phyloP scores from a whole-genome alignment of 345 rosid genomes.

The Bretschneidera sinensis region DNA sequence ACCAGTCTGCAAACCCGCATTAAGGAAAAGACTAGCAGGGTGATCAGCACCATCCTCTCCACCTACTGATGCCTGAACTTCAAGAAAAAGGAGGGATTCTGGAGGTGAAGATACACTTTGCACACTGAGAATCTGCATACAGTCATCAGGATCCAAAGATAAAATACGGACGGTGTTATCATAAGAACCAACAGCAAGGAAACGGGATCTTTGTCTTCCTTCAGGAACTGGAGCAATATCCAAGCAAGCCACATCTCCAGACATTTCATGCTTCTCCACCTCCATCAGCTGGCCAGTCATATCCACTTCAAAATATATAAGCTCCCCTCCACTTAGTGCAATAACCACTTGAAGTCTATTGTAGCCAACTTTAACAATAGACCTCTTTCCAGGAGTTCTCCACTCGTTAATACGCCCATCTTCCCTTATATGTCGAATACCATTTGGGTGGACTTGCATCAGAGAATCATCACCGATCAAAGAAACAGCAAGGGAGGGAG shows the following conservation, averaged over 20 bases:
- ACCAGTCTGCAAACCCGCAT: conserved; percentile 91
- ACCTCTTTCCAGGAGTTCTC: conserved; percentile 99
- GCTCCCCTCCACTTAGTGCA: conserved; percentile 98
- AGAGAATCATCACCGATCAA: conserved; percentile 93
- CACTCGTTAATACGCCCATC: conserved; percentile 98
- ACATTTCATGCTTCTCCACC: conserved; percentile 98
- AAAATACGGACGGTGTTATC: conserved; percentile 87
- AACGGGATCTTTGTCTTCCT: conserved; percentile 98
- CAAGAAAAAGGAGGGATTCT: conserved; percentile 94
- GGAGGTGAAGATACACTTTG: conserved; percentile 98
- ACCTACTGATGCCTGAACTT: conserved; percentile 92
- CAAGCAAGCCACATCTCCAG: conserved; percentile 98
- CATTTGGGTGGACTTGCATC: conserved; percentile 99
- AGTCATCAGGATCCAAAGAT: conserved; percentile 97
- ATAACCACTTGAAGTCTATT: conserved; percentile 93
- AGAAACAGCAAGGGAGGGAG: conserved; percentile 90
- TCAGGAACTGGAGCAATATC: conserved; percentile 99
- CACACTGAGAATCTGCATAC: conserved; percentile 92
- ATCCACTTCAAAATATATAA: conserved; percentile 94
- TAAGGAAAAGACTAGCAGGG: conserved; percentile 95
- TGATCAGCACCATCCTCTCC: conserved; percentile 99
- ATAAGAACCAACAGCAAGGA: conserved; percentile 95
- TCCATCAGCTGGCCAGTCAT: conserved; percentile 96
- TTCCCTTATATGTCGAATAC: conserved; percentile 93
- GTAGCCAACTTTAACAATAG: conserved; percentile 94